phyloP scores from a whole-genome alignment of 805 yeast species.

The Barnettozyma populi region DNA sequence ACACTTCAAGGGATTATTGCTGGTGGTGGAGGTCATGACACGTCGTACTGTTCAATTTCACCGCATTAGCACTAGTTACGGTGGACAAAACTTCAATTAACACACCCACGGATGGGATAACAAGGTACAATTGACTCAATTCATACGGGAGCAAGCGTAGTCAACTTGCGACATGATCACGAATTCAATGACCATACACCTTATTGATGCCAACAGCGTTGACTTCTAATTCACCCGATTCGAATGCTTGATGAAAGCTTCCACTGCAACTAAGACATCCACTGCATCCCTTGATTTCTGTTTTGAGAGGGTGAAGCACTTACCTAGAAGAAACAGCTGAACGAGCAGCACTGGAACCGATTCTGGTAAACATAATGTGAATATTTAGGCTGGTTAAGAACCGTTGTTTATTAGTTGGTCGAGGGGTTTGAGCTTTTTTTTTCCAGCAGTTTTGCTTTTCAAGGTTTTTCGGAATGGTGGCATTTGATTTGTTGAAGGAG shows the following conservation, averaged over 20 bases:
- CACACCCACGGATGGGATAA: neutral
- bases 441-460: constrained; percentile 13
- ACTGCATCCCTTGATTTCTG: neutral
- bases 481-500: constrained; percentile 20
- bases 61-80: no score
- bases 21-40: neutral
- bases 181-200: no score
- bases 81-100: neutral
- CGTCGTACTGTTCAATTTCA: neutral
- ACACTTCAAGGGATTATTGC: neutral
- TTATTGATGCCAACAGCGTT: neutral
- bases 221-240: neutral
- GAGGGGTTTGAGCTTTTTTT: constrained; percentile 11
- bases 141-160: neutral
- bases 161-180: no score
- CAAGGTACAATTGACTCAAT: neutral
- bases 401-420: constrained; percentile 1
- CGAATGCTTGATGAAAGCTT: neutral
- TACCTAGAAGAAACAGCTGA: constrained; percentile 27
- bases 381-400: constrained; percentile 4
- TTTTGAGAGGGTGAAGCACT: constrained; percentile 5
- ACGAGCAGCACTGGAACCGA: constrained; percentile 29
- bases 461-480: constrained; percentile 14
- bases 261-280: neutral
- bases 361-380: constrained; percentile 25